Conservation (phyloP, 306 rosid genomes). For the Dryas alaskensis region DNA sequence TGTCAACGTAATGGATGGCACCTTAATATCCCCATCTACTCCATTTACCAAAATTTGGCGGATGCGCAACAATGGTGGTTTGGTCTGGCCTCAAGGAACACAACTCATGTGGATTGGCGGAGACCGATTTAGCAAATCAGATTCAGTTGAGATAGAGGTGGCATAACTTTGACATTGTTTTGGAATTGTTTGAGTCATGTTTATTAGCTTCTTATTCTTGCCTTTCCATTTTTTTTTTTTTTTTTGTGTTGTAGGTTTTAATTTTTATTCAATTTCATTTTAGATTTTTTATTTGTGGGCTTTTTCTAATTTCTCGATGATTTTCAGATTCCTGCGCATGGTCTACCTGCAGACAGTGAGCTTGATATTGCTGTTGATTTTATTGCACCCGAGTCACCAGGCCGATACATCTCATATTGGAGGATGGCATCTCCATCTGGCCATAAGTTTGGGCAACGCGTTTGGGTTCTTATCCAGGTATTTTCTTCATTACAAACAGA, state of each 20-base stretch:
- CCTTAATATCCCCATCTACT: slow-evolving; percentile 75
- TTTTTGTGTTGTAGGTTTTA: background rate
- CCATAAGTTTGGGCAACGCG: slow-evolving; percentile 80
- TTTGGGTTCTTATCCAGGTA: slow-evolving; percentile 91
- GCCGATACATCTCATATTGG: slow-evolving; percentile 84
- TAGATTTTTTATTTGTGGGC: slow-evolving; percentile 4
- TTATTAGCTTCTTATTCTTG: background rate
- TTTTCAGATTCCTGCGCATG: slow-evolving; percentile 54
- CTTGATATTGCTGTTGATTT: slow-evolving; percentile 84
- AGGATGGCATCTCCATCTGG: slow-evolving; percentile 72
- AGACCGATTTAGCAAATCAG: slow-evolving; percentile 39
- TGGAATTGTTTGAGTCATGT: background rate
- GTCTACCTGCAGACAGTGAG: slow-evolving; percentile 50
- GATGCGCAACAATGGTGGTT: slow-evolving; percentile 71
- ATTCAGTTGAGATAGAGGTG: slow-evolving; percentile 66
- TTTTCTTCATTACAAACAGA: background rate
- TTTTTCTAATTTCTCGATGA: background rate
- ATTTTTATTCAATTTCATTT: background rate
- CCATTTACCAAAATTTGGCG: slow-evolving; percentile 91
- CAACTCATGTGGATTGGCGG: slow-evolving; percentile 85
- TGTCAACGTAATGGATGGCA: slow-evolving; percentile 78
- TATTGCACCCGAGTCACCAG: slow-evolving; percentile 63
- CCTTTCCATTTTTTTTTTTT: background rate
- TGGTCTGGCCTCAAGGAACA: slow-evolving; percentile 69
- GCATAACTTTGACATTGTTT: slow-evolving; percentile 6